Base-by-base conservation (phyloP, 129 eudicot genomes). In the Oenanthe sinensis region DNA sequence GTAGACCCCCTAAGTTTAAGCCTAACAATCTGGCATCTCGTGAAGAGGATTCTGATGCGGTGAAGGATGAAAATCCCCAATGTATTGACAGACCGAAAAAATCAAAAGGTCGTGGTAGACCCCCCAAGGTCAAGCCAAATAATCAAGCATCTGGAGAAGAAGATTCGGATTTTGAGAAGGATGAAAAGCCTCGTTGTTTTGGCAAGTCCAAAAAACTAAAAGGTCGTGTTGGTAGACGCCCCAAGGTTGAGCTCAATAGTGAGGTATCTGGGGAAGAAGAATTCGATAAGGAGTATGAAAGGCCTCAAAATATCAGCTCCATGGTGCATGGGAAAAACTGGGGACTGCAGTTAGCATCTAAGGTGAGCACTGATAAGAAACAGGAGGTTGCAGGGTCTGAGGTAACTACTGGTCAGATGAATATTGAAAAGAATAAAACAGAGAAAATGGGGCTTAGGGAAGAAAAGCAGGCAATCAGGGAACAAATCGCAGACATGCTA, bases 401-500 rank as follows among this genome's bases (percentile, higher is more conserved):
- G 62, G 80, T 71, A 74, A 76, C 22, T 46, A 40, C 68, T 47
- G 79, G 72, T 55, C 80, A 71, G 54, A 71, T 49, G 24, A 60
- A 60, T 60, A 60, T n/a, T 60, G 68, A 60, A 60, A 9, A n/a
- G 33, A 60, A n/a, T 1, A 78, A 44, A 62, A 78, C 73, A 58
- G 67, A 47, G 72, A 81, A 55, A 30, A 22, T 78, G 81, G 84
- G 85, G 10, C 85, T 81, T 14, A 54, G 81, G 44, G 81, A 83
- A 75, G 67, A 80, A 72, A 82, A 84, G 82, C 89, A 88, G 84
- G 43, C 83, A 26, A 44, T 95, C 16, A 86, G 93, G 84, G 85
- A 88, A 28, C 87, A 88, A 81, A 88, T 95, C 36, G 65, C 85
- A 30, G 74, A 65, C n/a, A 87, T 95, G 82, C 85, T 95, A 52